phyloP scores from a whole-genome alignment of 78 protist genomes.

The Bigelowiella natans region DNA sequence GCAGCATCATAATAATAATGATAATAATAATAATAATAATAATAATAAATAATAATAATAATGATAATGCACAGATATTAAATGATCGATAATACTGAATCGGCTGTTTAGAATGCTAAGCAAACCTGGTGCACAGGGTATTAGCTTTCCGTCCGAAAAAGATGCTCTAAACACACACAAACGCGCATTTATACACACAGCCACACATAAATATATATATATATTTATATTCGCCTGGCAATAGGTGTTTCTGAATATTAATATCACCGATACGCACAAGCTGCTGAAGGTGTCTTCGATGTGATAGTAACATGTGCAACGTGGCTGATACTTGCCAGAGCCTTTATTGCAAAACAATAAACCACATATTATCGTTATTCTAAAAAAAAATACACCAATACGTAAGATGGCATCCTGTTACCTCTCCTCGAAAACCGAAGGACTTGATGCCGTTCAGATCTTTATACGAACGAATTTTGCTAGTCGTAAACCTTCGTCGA shows the following conservation, averaged over 20 bases:
- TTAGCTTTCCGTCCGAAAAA: conserved; percentile 51
- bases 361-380: background rate
- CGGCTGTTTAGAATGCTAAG: too few species aligned
- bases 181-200: too few species aligned
- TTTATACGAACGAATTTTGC: conserved; percentile 6
- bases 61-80: too few species aligned
- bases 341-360: too few species aligned
- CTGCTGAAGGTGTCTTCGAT: conserved; percentile 51
- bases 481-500: background rate
- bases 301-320: conserved; percentile 75
- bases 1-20: too few species aligned
- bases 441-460: conserved; percentile 42
- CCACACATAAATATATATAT: too few species aligned
- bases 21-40: too few species aligned
- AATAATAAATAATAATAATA: too few species aligned
- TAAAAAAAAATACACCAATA: too few species aligned
- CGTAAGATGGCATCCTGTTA: too few species aligned
- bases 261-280: background rate
- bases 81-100: too few species aligned
- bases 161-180: conserved; percentile 54
- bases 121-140: conserved; percentile 23
- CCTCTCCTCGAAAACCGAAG: conserved; percentile 52
- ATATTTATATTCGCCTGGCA: background rate
- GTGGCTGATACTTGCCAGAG: conserved; percentile 86
- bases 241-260: too few species aligned